A percentile compares a stretch with the other conserved stretches of the same genome.
Evolutionary conservation across 768 basidiomycete species (phyloP).

Genomic region (Amanita rimosa): DNA sequence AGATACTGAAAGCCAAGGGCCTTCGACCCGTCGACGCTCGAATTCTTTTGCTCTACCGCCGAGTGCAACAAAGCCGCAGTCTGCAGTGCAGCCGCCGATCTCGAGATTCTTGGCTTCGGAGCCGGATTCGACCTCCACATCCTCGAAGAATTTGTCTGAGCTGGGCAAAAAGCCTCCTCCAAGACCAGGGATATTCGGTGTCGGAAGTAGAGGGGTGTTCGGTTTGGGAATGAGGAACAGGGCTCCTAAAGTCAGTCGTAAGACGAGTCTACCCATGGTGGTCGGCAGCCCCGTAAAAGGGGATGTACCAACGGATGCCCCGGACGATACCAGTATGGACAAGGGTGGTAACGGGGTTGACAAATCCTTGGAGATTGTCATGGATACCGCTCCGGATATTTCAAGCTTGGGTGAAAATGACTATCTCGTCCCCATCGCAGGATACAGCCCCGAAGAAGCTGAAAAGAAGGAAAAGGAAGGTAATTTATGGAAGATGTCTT

Average conservation of each 20-base stretch:
- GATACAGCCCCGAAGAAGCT: not conserved
- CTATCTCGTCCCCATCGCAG: slow-evolving; percentile 2
- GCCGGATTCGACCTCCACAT: slow-evolving; percentile 5
- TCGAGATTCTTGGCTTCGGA: slow-evolving; percentile 14
- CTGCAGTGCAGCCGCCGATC: slow-evolving; percentile 17
- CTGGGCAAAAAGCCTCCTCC: slow-evolving; percentile 7
- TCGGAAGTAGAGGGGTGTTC: slow-evolving; percentile 13
- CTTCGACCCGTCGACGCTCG: slow-evolving; percentile 3
- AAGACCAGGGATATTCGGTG: slow-evolving; percentile 16
- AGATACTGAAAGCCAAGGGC: slow-evolving; percentile 12
- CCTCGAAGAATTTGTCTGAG: slow-evolving; percentile 7
- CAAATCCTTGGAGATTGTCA: slow-evolving; percentile 4
- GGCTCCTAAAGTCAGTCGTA: slow-evolving; percentile 31
- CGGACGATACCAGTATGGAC: slow-evolving; percentile 12
- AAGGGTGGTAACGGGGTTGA: slow-evolving; percentile 5
- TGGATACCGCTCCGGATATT: slow-evolving; percentile 5
- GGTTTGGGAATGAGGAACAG: slow-evolving; percentile 18
- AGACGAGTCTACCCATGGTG: slow-evolving; percentile 33
- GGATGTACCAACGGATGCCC: slow-evolving; percentile 5
- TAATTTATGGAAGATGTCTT: slow-evolving; percentile 22
- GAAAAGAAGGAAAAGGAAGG: slow-evolving; percentile 21
- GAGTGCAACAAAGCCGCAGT: slow-evolving; percentile 8
- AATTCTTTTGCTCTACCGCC: not conserved
- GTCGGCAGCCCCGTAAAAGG: slow-evolving; percentile 41
- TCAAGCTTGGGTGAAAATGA: slow-evolving; percentile 6